Conservation (phyloP, 169 alveolate genomes). For the Theileria equi region DNA sequence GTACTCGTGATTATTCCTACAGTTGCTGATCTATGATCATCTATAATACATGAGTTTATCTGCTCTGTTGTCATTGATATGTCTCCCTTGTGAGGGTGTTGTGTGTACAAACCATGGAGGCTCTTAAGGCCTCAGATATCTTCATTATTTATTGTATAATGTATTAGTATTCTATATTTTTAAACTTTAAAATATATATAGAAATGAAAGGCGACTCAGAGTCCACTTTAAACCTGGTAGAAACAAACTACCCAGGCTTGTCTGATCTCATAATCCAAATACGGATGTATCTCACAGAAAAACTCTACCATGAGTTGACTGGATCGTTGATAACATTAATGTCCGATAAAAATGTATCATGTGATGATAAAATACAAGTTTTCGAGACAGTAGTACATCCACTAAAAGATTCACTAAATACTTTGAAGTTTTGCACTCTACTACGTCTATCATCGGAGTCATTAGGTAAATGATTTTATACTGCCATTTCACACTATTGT, state of each 20-base stretch:
- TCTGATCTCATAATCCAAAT: constrained; percentile 45
- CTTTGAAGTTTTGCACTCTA: constrained; percentile 40
- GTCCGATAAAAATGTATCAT: constrained; percentile 13
- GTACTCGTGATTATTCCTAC: too few species aligned
- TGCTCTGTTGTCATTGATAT: too few species aligned
- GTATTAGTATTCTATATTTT: background rate
- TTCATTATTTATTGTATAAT: background rate
- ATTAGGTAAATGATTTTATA: constrained; percentile 31
- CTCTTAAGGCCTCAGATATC: too few species aligned
- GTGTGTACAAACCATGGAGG: too few species aligned
- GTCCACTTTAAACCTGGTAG: constrained; percentile 34
- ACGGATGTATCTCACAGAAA: constrained; percentile 35
- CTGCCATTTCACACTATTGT: background rate
- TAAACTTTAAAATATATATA: background rate
- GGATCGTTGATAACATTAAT: constrained; percentile 37
- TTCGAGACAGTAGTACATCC: constrained; percentile 64
- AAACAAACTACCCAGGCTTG: constrained; percentile 50
- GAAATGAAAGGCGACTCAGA: constrained; percentile 63
- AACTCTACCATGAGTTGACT: constrained; percentile 64
- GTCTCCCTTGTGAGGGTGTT: too few species aligned
- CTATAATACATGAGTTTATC: too few species aligned
- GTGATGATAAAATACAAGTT: constrained; percentile 49
- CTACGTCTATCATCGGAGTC: constrained; percentile 43
- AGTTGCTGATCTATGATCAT: too few species aligned
- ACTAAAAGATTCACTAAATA: constrained; percentile 53